Conservation (phyloP, 129 eudicot genomes). For the Calendula officinalis region DNA sequence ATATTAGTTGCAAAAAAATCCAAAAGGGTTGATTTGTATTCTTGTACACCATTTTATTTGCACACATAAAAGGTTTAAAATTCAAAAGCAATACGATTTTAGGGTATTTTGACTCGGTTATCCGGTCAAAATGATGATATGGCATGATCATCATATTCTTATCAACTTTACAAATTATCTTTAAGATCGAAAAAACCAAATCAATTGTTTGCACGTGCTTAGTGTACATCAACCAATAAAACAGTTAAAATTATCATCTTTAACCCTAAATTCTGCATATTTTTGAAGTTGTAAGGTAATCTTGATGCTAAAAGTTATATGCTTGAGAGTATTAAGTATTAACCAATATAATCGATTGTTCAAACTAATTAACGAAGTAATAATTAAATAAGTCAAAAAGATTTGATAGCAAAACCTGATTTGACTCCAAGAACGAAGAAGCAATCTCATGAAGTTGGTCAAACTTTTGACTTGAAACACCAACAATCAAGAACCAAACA, state of each 20-base stretch:
- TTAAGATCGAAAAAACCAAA: neutral
- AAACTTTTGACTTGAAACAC: constrained; percentile 18
- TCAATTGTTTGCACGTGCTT: constrained; percentile 1
- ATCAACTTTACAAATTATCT: neutral
- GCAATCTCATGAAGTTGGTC: constrained; percentile 39
- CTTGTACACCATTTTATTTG: no score
- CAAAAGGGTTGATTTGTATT: neutral
- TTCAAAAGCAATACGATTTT: no score
- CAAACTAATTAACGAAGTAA: neutral
- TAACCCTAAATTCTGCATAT: constrained; percentile 16
- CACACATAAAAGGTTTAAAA: neutral
- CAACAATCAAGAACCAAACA: constrained; percentile 41
- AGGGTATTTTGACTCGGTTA: no score
- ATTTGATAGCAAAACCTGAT: constrained; percentile 45
- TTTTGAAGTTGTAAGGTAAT: constrained; percentile 15
- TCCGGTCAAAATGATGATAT: no score
- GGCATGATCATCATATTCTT: no score
- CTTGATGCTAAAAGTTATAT: constrained; percentile 16
- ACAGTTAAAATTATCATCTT: constrained; percentile 14
- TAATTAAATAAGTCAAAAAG: constrained; percentile 10
- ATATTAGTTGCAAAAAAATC: neutral
- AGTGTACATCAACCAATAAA: neutral
- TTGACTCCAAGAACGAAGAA: constrained; percentile 38
- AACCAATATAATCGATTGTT: constrained; percentile 14
- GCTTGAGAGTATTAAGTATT: neutral